phyloP scores from a whole-genome alignment of 495 filamentous ascomycete genomes.

The Staphylotrichum longicolle region DNA sequence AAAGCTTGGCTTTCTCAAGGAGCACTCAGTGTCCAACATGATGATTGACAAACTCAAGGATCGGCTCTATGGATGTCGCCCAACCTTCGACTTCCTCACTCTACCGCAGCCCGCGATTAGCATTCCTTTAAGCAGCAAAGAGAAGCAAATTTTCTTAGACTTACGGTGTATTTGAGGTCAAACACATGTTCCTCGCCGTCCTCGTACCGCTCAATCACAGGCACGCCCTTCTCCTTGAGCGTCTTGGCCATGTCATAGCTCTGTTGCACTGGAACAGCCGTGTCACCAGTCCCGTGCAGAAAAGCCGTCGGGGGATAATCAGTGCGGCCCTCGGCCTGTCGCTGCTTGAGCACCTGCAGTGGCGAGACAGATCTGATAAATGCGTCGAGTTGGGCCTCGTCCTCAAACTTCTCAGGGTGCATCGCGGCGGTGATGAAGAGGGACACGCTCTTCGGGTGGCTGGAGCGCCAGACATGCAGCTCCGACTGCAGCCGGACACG shows the following conservation, averaged over 20 bases:
- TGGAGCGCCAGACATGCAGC: constrained; percentile 18
- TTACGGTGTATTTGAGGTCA: constrained; percentile 19
- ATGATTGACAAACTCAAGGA: constrained; percentile 17
- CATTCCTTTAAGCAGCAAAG: background rate
- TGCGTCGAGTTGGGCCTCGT: constrained; percentile 13
- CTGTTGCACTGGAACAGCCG: constrained; percentile 11
- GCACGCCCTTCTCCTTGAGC: constrained; percentile 12
- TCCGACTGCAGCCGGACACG: constrained; percentile 28
- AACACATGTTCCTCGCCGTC: constrained; percentile 17
- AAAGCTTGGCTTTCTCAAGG: too few species aligned
- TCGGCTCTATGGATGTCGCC: constrained; percentile 8
- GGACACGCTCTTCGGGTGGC: background rate
- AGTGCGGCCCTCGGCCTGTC: background rate
- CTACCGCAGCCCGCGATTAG: background rate
- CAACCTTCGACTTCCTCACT: background rate
- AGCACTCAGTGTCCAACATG: background rate
- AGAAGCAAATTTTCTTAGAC: background rate
- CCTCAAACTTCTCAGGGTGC: constrained; percentile 27
- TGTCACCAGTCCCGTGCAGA: constrained; percentile 18
- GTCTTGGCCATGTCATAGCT: constrained; percentile 12
- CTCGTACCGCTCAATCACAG: constrained; percentile 14
- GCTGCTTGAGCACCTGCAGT: constrained; percentile 13
- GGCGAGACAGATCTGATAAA: constrained; percentile 23
- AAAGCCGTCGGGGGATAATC: constrained; percentile 28
- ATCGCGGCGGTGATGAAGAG: background rate